Evolutionary conservation across 768 basidiomycete species (phyloP).

Genomic region (Kwoniella mangroviensis): DNA sequence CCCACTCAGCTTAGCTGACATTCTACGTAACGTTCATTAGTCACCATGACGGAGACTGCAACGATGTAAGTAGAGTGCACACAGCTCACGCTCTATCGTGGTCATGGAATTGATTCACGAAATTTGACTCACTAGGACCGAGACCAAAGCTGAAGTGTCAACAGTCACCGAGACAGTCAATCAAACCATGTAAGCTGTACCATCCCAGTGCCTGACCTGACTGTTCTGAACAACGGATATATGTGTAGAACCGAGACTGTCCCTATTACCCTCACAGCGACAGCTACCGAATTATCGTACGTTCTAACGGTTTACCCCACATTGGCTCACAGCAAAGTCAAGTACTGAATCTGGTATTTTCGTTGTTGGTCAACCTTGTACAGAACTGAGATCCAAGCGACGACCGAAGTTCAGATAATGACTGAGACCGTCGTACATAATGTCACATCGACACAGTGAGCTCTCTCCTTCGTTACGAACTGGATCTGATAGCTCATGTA

Average conservation of each 20-base stretch:
- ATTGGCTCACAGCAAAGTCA: too few relatives aligned
- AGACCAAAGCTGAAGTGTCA: constrained; percentile 2
- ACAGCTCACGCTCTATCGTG: too few relatives aligned
- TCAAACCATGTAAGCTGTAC: constrained; percentile 14
- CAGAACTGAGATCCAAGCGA: constrained; percentile 16
- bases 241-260: constrained; percentile 14
- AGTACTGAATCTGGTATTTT: too few relatives aligned
- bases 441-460: constrained; percentile 18
- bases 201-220: too few relatives aligned
- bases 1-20: background rate
- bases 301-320: background rate
- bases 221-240: too few relatives aligned
- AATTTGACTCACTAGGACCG: constrained; percentile 6
- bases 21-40: background rate
- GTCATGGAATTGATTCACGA: too few relatives aligned
- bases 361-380: too few relatives aligned
- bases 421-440: constrained; percentile 24
- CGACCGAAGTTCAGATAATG: constrained; percentile 15
- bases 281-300: constrained; percentile 14
- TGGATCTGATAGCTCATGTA: background rate
- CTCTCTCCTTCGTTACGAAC: background rate
- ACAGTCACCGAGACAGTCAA: constrained; percentile 12
- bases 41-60: constrained; percentile 21
- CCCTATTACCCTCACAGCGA: constrained; percentile 3
- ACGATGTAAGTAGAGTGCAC: constrained; percentile 21